Conservation (phyloP, 1,284 basidiomycete species). For the Hypsizygus ulmarius region DNA sequence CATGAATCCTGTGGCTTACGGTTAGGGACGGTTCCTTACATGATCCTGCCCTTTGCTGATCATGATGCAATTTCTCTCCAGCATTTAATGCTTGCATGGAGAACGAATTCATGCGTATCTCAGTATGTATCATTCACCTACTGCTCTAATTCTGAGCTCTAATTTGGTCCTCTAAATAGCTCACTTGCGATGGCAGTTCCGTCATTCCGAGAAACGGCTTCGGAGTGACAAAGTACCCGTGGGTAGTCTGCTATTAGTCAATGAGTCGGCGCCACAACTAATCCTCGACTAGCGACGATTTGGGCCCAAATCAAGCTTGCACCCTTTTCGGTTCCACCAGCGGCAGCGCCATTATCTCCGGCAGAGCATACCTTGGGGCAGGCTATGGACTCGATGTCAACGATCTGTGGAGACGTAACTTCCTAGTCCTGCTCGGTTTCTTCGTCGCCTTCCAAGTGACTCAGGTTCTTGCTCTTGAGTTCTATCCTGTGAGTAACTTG, state of each 20-base stretch:
- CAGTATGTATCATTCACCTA: slow-evolving; percentile 33
- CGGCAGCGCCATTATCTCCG: slow-evolving; percentile 48
- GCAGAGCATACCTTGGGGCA: slow-evolving; percentile 57
- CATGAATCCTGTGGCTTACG: slow-evolving; percentile 76
- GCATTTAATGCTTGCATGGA: slow-evolving; percentile 78
- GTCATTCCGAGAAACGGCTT: slow-evolving; percentile 71
- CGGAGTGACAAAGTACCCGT: slow-evolving; percentile 67
- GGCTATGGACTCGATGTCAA: slow-evolving; percentile 49
- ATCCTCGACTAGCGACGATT: slow-evolving; percentile 31
- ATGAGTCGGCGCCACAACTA: not conserved
- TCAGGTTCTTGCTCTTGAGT: slow-evolving; percentile 62
- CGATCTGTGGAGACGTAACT: slow-evolving; percentile 62
- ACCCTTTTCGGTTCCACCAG: slow-evolving; percentile 58
- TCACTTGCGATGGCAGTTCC: slow-evolving; percentile 67
- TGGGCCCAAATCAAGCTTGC: slow-evolving; percentile 69
- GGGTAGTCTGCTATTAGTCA: slow-evolving; percentile 27
- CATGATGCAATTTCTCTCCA: slow-evolving; percentile 19
- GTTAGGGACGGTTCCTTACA: slow-evolving; percentile 31
- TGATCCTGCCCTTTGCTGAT: not conserved
- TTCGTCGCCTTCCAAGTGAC: slow-evolving; percentile 65
- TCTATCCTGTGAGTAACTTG: slow-evolving; percentile 60
- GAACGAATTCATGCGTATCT: slow-evolving; percentile 79
- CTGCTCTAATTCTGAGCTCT: not conserved
- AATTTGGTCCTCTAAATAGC: slow-evolving; percentile 29
- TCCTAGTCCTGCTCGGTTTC: slow-evolving; percentile 59